Evolutionary conservation across 768 basidiomycete genomes (phyloP), one percentile per base, ranked within the genome.

Genomic region (Ramaria sp.): DNA sequence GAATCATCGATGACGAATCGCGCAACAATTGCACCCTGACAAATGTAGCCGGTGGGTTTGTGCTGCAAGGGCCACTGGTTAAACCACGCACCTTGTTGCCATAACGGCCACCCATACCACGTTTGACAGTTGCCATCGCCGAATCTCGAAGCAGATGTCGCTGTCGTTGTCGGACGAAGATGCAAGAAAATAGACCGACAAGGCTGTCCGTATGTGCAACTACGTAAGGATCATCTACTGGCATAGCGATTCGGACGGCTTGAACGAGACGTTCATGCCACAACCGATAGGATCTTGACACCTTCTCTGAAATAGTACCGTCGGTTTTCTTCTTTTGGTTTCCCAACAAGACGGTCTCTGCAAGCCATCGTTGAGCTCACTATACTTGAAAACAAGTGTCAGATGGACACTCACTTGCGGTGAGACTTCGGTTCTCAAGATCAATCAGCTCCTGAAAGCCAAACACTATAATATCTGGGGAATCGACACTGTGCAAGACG

Each of bases 401-500:
- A 37, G 3, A 37, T 37, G 5, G 4, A 3, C 10, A 72, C 75
- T 56, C 50, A 78, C 76, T 78, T 9, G 95, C 95, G 1, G 87
- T 84, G 75, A 97, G 84, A 71, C 84, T 91, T 59, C 91, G 83
- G 61, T 82, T 84, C 63, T 96, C 93, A n/a, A 99, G 79, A 66
- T 96, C 92, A 59, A 99, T 91, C 39, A 97, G 79, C 70, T 98
- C 95, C 69, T 99, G 95, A 69, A 98, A 87, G 1, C 93, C 93
- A 63, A 99, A 95, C 4, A 83, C 80, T 61, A 99, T 86, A 63
- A 98, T 84, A 61, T 97, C 94, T 2, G 95, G 89, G 11, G 70
- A 63, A 12, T 88, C 82, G 38, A 86, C 82, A 63, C 84, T 88
- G 4, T 69, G 74, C 11, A 98, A 73, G 1, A 80, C 82, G 20